phyloP scores from a whole-genome alignment of 1,284 basidiomycete genomes.

The Apiotrichum laibachii region DNA sequence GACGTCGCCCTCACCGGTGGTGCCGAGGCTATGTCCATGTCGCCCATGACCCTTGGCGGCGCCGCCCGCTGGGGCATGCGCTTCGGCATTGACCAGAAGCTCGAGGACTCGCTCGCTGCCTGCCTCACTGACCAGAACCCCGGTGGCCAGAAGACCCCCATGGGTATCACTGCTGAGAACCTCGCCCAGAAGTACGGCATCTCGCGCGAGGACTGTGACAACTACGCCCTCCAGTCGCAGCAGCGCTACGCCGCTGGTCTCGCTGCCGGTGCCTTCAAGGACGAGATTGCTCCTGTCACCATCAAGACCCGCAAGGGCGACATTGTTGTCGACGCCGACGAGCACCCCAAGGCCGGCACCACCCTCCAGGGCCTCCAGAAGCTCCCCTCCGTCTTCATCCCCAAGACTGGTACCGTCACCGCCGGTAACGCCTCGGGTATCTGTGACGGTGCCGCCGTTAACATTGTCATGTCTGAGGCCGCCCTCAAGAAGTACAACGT shows the following conservation, averaged over 20 bases:
- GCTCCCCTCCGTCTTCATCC: conserved; percentile 56
- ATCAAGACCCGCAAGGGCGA: conserved; percentile 51
- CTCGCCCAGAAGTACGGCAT: conserved; percentile 57
- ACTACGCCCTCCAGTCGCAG: conserved; percentile 58
- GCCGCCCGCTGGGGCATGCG: conserved; percentile 46
- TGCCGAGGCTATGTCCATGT: conserved; percentile 57
- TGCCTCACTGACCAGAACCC: conserved; percentile 57
- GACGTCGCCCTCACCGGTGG: conserved; percentile 58
- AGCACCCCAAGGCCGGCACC: conserved; percentile 56
- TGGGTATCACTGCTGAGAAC: conserved; percentile 60
- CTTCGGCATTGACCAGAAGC: conserved; percentile 56
- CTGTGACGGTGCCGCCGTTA: conserved; percentile 58
- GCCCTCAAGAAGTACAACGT: conserved; percentile 53
- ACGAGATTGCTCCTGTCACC: conserved; percentile 56
- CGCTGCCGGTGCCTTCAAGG: conserved; percentile 54
- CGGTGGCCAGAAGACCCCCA: conserved; percentile 51
- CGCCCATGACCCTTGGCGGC: conserved; percentile 55
- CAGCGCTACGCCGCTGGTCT: conserved; percentile 57
- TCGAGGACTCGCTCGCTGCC: conserved; percentile 58
- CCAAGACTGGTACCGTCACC: conserved; percentile 55
- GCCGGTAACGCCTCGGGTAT: conserved; percentile 59
- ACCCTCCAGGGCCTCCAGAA: conserved; percentile 53
- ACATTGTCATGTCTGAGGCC: conserved; percentile 56
- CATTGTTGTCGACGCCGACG: conserved; percentile 50
- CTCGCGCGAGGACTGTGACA: conserved; percentile 56